phyloP scores from a whole-genome alignment of 73 alveolate genomes.

The Paramecium biaurelia region DNA sequence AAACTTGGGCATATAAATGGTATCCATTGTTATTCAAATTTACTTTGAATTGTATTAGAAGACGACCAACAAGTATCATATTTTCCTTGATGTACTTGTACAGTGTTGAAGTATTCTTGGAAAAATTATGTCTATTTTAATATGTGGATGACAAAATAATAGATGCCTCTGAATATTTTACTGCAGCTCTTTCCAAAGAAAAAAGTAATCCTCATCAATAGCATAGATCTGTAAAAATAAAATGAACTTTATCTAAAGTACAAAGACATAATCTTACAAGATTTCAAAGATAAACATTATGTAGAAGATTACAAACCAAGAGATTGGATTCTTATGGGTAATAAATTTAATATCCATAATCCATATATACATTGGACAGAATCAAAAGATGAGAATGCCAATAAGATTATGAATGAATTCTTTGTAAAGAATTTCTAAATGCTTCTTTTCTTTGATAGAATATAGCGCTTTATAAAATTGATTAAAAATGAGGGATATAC shows the following conservation, averaged over 20 bases:
- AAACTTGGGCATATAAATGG: conserved; percentile 30
- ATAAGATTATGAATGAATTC: background rate
- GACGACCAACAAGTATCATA: background rate
- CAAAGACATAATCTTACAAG: background rate
- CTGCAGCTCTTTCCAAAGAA: background rate
- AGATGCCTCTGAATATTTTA: conserved; percentile 13
- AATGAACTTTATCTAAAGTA: background rate
- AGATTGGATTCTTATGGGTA: conserved; percentile 14
- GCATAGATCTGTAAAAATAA: background rate
- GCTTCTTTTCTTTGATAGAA: background rate
- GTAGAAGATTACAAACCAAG: background rate
- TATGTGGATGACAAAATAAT: conserved; percentile 9
- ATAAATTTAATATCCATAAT: conserved; percentile 46
- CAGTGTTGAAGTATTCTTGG: background rate
- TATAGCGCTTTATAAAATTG: background rate
- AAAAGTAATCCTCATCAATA: background rate
- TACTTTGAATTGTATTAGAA: background rate
- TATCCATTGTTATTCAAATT: conserved; percentile 38
- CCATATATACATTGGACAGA: conserved; percentile 16
- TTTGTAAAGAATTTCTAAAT: background rate
- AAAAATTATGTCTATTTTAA: background rate
- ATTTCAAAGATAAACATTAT: background rate
- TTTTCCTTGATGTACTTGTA: background rate
- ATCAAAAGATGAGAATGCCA: background rate
- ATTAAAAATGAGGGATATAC: background rate